Percentiles rank a stretch among this genome's conserved stretches.
These are phyloP conservation scores for Globisporangium perplexum DNA, from an alignment of 352 stramenopile genomes.

Conservation along the genomic window DNA sequence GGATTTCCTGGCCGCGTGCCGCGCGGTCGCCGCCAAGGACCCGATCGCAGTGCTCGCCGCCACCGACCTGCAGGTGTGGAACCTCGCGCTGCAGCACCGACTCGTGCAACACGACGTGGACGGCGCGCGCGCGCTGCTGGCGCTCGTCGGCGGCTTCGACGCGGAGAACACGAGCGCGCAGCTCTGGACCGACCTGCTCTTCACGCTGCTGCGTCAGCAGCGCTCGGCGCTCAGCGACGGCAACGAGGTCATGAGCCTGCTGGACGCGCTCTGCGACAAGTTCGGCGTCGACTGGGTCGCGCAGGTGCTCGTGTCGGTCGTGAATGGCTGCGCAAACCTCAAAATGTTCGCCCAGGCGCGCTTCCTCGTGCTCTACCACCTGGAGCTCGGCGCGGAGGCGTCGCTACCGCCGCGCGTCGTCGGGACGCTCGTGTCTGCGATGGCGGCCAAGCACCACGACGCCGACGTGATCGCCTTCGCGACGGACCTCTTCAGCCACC, in stretches of 20 bases:
- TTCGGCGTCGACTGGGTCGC: conserved; percentile 44
- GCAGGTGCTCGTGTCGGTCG: conserved; percentile 33
- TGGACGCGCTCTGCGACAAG: conserved; percentile 24
- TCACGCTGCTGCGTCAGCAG: conserved; percentile 60
- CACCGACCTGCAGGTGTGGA: conserved; percentile 53
- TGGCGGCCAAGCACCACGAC: conserved; percentile 27
- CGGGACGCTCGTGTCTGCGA: conserved; percentile 41
- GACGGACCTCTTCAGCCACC: conserved; percentile 26
- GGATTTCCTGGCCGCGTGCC: conserved; percentile 29
- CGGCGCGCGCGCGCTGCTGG: conserved; percentile 43
- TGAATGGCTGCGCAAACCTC: conserved; percentile 66
- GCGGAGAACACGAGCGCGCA: conserved; percentile 42
- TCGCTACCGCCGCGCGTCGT: conserved; percentile 43
- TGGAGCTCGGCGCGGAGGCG: conserved; percentile 9
- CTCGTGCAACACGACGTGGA: conserved; percentile 36
- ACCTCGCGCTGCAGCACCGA: conserved; percentile 48
- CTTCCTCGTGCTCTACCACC: conserved; percentile 49
- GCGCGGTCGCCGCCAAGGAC: conserved; percentile 28
- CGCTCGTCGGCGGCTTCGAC: conserved; percentile 35
- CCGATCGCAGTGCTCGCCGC: conserved; percentile 34
- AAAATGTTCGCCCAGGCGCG: conserved; percentile 45
- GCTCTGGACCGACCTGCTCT: conserved; percentile 71
- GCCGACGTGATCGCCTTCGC: conserved; percentile 29
- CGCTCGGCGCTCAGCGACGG: conserved; percentile 21
- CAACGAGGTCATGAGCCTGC: conserved; percentile 24